Percentiles rank a stretch among this genome's conserved stretches.
phyloP scores from a whole-genome alignment of 164 flowering plant species.

The Cinnamomum micranthum region DNA sequence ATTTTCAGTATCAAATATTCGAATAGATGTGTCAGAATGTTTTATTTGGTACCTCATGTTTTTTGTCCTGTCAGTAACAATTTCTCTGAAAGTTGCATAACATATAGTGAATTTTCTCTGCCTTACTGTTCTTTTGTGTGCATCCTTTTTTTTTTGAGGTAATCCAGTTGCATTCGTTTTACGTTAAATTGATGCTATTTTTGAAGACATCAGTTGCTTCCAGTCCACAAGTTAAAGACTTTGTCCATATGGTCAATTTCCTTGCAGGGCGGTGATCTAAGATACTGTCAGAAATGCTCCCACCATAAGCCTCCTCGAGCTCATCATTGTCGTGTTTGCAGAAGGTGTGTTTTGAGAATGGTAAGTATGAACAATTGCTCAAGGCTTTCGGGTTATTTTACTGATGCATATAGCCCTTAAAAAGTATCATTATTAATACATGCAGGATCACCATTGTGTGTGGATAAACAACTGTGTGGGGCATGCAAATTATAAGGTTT shows the following conservation, averaged over 20 bases:
- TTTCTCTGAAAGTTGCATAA: too few species aligned
- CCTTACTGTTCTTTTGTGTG: too few species aligned
- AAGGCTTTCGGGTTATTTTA: background rate
- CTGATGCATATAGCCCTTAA: conserved; percentile 1
- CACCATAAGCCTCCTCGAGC: conserved; percentile 91
- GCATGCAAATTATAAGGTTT: conserved; percentile 84
- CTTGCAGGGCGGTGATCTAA: conserved; percentile 88
- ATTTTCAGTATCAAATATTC: too few species aligned
- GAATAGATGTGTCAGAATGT: too few species aligned
- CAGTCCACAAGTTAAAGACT: background rate
- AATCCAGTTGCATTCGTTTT: too few species aligned
- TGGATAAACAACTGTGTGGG: conserved; percentile 98
- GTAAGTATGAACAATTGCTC: conserved; percentile 36
- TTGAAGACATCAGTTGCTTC: background rate
- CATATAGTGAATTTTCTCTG: too few species aligned
- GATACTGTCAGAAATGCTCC: conserved; percentile 93
- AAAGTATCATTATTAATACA: conserved; percentile 24
- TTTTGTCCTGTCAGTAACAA: too few species aligned
- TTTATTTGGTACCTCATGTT: too few species aligned
- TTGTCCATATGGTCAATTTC: conserved; percentile 4
- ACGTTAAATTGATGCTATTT: background rate
- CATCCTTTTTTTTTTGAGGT: too few species aligned
- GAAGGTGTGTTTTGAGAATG: conserved; percentile 91
- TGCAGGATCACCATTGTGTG: conserved; percentile 94
- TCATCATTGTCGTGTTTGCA: conserved; percentile 95